Evolutionary conservation across 2,329 filamentous ascomycete species (phyloP), one percentile per base, ranked within the genome.

Genomic region (Westerdykella ornata): DNA sequence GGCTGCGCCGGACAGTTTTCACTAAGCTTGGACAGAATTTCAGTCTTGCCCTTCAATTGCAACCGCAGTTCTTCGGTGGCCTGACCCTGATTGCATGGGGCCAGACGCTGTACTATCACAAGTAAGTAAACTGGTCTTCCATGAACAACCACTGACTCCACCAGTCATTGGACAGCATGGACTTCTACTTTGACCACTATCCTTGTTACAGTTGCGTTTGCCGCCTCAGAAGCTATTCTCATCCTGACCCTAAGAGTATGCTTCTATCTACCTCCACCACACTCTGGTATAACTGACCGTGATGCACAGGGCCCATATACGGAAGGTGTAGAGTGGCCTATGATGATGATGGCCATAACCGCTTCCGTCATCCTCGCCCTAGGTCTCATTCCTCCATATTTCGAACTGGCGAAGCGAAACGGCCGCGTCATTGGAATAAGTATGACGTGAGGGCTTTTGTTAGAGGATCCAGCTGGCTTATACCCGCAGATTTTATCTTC

Each of bases 401-500:
- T 72, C 41, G 80, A 83, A 55, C 65, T 81, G 1, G 80, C 74
- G 67, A 82, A 82, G 57, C 68, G 78, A 11, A 68, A 71, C 38
- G 80, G 80, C 0, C 69, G 78, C 17, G 78, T 82, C 2, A 69
- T 81, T 20, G 80, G 80, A 0, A 74, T 82, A 41, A 79, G 78
- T 71, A 56, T 43, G 67, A 26, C 22, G 8, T 2, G 3, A 9
- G 7, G 22, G 22, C 22, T 26, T n/a, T 8, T 8, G 22, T 3
- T 26, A 9, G 8, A 26, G 8, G 22, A 11, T 26, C 22, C 3
- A 16, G 30, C 11, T 16, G 12, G 28, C 47, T 54, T 11, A 57
- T 33, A 28, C 31, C 16, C 37, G 16, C 38, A 72, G 72, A 72
- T 47, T 75, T 73, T 56, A 61, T 77, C 12, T 84, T 84, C 49